phyloP scores from a whole-genome alignment of 805 yeast species.

The Kodamaea neixiangensis region DNA sequence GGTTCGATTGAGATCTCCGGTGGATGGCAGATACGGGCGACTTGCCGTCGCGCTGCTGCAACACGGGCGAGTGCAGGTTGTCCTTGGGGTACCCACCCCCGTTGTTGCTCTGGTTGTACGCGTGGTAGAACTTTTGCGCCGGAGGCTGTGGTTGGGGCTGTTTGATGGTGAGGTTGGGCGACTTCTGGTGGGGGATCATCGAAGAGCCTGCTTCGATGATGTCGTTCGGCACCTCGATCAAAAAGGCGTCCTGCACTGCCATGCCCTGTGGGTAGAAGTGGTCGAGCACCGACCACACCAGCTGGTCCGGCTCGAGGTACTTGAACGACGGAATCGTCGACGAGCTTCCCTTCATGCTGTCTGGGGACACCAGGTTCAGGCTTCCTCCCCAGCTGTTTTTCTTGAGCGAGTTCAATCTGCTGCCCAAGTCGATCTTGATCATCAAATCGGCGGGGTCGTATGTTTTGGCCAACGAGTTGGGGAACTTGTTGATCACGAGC shows the following conservation, averaged over 20 bases:
- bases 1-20: constrained; percentile 37
- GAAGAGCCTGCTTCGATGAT: constrained; percentile 9
- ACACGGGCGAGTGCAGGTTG: constrained; percentile 6
- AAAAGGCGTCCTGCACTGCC: constrained; percentile 63
- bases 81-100: constrained; percentile 4
- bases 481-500: constrained; percentile 61
- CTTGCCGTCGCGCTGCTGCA: constrained; percentile 2
- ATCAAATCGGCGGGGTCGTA: constrained; percentile 71
- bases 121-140: constrained; percentile 5
- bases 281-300: constrained; percentile 60
- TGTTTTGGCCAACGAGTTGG: constrained; percentile 60
- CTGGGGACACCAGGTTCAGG: constrained; percentile 16
- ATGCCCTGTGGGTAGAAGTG: constrained; percentile 66
- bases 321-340: constrained; percentile 4
- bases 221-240: constrained; percentile 49
- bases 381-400: not conserved
- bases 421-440: constrained; percentile 33
- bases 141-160: constrained; percentile 13
- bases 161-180: constrained; percentile 7
- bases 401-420: constrained; percentile 9
- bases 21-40: constrained; percentile 19
- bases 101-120: not conserved
- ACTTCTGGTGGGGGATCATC: not conserved
- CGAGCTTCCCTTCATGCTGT: constrained; percentile 11
- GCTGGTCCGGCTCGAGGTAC: constrained; percentile 59